Conservation (phyloP, 2,329 filamentous ascomycete genomes). For the Tolypocladium ovalisporum region DNA sequence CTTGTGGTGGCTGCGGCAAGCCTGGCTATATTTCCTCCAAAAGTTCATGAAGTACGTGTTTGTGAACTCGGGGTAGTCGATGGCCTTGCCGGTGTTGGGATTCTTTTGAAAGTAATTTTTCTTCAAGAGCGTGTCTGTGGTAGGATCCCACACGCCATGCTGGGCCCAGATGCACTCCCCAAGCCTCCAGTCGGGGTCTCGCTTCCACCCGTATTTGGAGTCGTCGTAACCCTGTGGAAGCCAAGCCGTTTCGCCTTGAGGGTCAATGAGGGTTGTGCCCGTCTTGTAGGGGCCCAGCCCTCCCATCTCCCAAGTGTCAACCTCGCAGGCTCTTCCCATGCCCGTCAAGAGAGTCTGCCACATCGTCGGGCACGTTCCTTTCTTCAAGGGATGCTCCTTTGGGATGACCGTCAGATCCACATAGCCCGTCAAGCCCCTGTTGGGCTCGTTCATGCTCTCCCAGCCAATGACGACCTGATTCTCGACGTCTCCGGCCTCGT, state of each 20-base stretch:
- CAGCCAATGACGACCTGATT: slow-evolving; percentile 84
- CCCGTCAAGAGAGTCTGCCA: slow-evolving; percentile 91
- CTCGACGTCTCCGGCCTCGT: slow-evolving; percentile 81
- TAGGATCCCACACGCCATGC: slow-evolving; percentile 87
- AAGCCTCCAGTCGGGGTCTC: slow-evolving; percentile 78
- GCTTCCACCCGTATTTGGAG: slow-evolving; percentile 77
- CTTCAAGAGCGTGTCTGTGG: slow-evolving; percentile 62
- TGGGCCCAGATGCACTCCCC: slow-evolving; percentile 97
- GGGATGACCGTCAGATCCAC: slow-evolving; percentile 74
- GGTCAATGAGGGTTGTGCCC: slow-evolving; percentile 73
- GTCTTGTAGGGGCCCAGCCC: slow-evolving; percentile 86
- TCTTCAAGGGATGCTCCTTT: slow-evolving; percentile 78
- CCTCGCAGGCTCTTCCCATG: slow-evolving; percentile 81
- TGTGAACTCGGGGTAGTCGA: slow-evolving; percentile 79
- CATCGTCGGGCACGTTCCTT: slow-evolving; percentile 84
- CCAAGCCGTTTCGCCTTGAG: slow-evolving; percentile 78
- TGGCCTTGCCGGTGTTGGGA: slow-evolving; percentile 58
- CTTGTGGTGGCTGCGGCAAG: slow-evolving; percentile 65
- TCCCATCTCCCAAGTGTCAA: slow-evolving; percentile 89
- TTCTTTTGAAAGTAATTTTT: slow-evolving; percentile 84
- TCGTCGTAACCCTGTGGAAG: slow-evolving; percentile 76
- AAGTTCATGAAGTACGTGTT: slow-evolving; percentile 86
- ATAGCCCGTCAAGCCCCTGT: slow-evolving; percentile 75
- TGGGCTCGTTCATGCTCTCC: slow-evolving; percentile 95
- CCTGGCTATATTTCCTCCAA: slow-evolving; percentile 65